Evolutionary conservation across 2,329 filamentous ascomycete genomes (phyloP).

Genomic region (Phialocephala sp.): DNA sequence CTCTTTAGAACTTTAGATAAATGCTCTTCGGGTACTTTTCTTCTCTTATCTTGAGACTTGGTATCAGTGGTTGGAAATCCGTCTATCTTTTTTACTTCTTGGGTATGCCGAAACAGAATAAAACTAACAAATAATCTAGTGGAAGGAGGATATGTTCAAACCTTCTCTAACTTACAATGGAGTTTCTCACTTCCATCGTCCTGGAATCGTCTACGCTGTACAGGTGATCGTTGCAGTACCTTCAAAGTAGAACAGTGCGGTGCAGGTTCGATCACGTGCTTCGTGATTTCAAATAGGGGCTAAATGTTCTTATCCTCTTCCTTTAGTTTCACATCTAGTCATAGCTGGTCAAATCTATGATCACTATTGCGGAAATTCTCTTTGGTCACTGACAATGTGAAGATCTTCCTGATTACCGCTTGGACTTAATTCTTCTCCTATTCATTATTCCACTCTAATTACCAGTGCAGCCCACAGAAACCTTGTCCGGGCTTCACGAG

Average conservation of each 20-base stretch:
- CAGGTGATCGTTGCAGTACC: conserved; percentile 21
- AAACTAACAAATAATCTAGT: conserved; percentile 4
- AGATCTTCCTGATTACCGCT: not conserved
- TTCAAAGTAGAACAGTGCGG: not conserved
- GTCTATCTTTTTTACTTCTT: not conserved
- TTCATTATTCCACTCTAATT: not conserved
- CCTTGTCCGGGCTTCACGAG: not conserved
- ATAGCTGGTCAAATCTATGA: not conserved
- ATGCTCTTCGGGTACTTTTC: not conserved
- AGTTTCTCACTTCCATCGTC: conserved; percentile 20
- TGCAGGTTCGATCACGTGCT: not conserved
- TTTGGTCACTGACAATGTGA: not conserved
- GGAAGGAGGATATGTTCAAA: conserved; percentile 17
- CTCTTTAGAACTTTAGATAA: no score
- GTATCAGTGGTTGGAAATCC: no score
- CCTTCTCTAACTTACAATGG: conserved; percentile 18
- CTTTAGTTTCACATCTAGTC: not conserved
- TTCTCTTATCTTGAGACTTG: not conserved
- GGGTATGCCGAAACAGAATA: not conserved
- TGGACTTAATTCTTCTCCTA: not conserved
- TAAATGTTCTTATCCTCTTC: not conserved
- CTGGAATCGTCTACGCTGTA: conserved; percentile 20
- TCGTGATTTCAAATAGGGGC: not conserved
- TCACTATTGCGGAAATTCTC: not conserved
- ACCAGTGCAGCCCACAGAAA: not conserved